Base-by-base conservation (phyloP, 2,329 filamentous ascomycete genomes). In the Trichoderma atroviride region DNA sequence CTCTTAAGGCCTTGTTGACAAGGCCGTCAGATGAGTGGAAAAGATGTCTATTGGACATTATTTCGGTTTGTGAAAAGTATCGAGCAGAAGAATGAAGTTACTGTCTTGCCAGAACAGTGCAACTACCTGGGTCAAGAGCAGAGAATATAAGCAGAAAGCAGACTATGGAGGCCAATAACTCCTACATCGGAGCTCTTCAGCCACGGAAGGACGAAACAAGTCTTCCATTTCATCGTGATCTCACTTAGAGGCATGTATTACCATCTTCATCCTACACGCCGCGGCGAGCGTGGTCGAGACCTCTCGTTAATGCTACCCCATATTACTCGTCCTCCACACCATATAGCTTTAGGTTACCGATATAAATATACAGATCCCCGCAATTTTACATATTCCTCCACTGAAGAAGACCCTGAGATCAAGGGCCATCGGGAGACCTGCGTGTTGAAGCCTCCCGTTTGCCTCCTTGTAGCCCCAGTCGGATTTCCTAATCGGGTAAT, bases 11-110 rank as follows among this genome's bases (percentile, higher is more conserved):
- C 75, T 86, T 87, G 76, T 81, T 81, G 70, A 87, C 85, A 56
- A 87, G 84, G 22, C 85, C 85, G 31, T 86, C 84, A 1, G 84
- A 72, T 19, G 85, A 85, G 70, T 83, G 76, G 75, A 86, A 87
- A 71, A 87, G 82, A 70, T 87, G 85, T 16, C 83, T 80, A 69
- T 80, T 85, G 29, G 85, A 87, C 85, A 87, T 87, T 65, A 10
- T 69, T 24, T 68, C 35, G 37, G 63, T 47, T 24, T 37, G 29
- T 66, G 9, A 40, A 35, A 58, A 9, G 10, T 22, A n/a, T 31
- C 13, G n/a, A 22, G 52, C 47, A 43, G 7, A 16, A n/a, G 2
- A 33, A 22, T 43, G 33, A 35, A 10, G 35, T 2, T 57, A 5
- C 27, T 47, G 43, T 55, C 31, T 31, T 47, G 33, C 31, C 22